Base-by-base conservation (phyloP, 129 eudicot species). In the Chrysanthemum lavandulifolium region DNA sequence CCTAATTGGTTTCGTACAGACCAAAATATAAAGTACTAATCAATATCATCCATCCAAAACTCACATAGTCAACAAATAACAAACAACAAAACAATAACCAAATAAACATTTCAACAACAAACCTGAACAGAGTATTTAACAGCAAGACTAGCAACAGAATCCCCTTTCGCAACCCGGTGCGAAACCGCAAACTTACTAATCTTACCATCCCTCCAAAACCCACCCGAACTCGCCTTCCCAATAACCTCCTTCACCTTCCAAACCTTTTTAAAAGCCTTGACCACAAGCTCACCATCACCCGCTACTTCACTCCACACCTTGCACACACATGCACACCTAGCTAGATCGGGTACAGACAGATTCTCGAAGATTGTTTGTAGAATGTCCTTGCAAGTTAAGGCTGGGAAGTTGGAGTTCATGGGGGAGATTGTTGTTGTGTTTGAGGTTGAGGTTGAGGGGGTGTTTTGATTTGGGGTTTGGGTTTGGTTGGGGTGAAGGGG, bases 51-150 rank as follows among this genome's bases (percentile, higher is more conserved):
- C 19, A 31, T 27, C 33, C 48, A 31, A 49, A 14, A 3, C n/a
- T 19, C 63, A 31, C 40, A 18, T 10, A n/a, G 18, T 2, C 13
- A 29, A 67, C 9, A 40, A 40, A 40, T 1, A 40, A 40, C 9
- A 40, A 1, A 40, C 4, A 29, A 29, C 36, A 31, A 31, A 40
- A 6, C 9, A 40, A 5, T 40, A 52, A 93, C n/a, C n/a, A n/a
- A n/a, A n/a, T n/a, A n/a, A n/a, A n/a, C n/a, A n/a, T n/a, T n/a
- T n/a, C n/a, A n/a, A n/a, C n/a, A n/a, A n/a, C n/a, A n/a, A n/a
- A n/a, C 97, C 96, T 94, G 99, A 81, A 90, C 91, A 67, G 96
- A 81, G 81, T 94, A 94, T 74, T 90, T 94, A 36, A 94, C 89
- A 49, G 99, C 99, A 19, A 94, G 97, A 77, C 97, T 86, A 68